phyloP scores from a whole-genome alignment of 2,329 filamentous ascomycete species.

The Fusarium haematococcum region DNA sequence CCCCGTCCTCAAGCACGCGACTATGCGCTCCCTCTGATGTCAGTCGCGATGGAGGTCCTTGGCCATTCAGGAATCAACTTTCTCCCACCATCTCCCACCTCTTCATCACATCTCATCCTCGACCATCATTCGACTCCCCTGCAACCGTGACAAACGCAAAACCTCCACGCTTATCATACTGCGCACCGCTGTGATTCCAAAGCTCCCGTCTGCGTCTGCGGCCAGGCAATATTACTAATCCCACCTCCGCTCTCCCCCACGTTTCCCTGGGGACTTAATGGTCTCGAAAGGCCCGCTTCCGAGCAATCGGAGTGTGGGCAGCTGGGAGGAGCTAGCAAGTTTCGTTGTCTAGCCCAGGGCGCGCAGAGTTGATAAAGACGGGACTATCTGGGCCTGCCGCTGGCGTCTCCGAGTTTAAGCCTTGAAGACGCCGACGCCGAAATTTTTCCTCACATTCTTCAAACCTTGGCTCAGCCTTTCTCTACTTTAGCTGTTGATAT shows the following conservation, averaged over 20 bases:
- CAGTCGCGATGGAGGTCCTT: neutral
- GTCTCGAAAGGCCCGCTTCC: constrained; percentile 15
- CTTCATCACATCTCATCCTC: neutral
- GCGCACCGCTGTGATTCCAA: constrained; percentile 19
- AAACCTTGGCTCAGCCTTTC: constrained; percentile 6
- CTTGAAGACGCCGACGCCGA: constrained; percentile 36
- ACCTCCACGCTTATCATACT: constrained; percentile 3
- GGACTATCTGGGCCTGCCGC: constrained; percentile 35
- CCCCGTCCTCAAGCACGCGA: constrained; percentile 24
- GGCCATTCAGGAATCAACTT: neutral
- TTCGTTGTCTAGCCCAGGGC: constrained; percentile 16
- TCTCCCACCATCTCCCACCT: neutral
- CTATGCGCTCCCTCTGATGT: constrained; percentile 22
- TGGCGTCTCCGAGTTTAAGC: constrained; percentile 41
- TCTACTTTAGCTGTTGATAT: constrained; percentile 11
- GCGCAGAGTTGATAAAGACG: constrained; percentile 34
- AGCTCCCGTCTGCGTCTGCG: neutral
- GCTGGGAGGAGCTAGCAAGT: constrained; percentile 12
- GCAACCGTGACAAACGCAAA: constrained; percentile 4
- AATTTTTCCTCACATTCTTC: constrained; percentile 35
- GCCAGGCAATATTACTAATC: constrained; percentile 30
- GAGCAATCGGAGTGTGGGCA: constrained; percentile 24
- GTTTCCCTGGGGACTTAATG: constrained; percentile 9
- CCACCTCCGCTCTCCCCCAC: constrained; percentile 25
- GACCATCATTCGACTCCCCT: neutral